Base-by-base conservation (phyloP, 1,284 basidiomycete species). In the Austroboletus niveus region DNA sequence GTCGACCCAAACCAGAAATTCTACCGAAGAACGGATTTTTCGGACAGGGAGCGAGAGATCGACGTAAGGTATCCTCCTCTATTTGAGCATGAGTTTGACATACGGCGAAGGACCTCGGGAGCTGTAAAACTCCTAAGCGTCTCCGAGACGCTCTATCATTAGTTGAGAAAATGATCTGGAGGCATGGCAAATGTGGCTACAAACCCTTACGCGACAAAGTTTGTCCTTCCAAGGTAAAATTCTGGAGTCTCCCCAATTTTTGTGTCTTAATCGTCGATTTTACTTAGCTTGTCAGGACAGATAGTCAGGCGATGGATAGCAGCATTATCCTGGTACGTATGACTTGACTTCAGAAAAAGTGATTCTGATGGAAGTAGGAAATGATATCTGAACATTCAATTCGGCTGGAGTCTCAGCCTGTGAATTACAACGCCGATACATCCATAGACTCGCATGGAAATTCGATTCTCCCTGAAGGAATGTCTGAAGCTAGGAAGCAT, bases 161-260 rank as follows among this genome's bases (percentile, higher is more conserved):
- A 3, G 63, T 92, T 6, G 80, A 85, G 52, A 80, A 81, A 55
- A 66, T 93, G 64, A 70, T 91, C 14, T 77, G 79, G 72, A 77
- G 81, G 38, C 90, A 94, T 62, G 70, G 75, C 1, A 85, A 82
- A 60, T 89, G 87, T 58, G 79, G 79, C 24, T 93, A 93, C 61
- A 79, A 79, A 51, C 75, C 80, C 17, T 60, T 92, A n/a, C 72
- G 85, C 17, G 77, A 87, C 55, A 70, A 74, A 34, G 69, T 78
- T 22, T 94, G 92, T 63, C 87, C 88, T 5, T 87, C 87, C 5
- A 91, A 90, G 74, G 88, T 87, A 56, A 40, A 42, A 55, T 39
- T 14, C 24, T 51, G 42, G 35, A 49, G 31, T 17, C 22, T 36
- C 40, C 34, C 39, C 14, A 17, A 38, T 10, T 32, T 43, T 36